These are phyloP conservation scores for Eucalyptus leucophloia DNA, from an alignment of 345 rosid genomes.

Conservation along the genomic window DNA sequence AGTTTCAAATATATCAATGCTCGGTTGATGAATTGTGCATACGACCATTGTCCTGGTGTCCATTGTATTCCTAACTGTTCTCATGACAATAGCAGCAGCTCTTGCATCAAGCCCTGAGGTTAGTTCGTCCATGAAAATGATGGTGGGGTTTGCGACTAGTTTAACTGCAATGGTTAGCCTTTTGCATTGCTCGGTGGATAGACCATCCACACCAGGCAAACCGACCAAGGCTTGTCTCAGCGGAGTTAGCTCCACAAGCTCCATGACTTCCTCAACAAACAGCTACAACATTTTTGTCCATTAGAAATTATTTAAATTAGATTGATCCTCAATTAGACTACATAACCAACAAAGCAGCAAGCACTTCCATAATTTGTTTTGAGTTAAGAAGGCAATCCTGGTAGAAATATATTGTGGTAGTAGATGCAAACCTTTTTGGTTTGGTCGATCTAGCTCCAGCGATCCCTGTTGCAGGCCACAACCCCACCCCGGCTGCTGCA, in stretches of 20 bases:
- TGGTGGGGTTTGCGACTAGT: no score
- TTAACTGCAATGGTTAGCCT: no score
- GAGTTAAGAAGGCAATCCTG: neutral
- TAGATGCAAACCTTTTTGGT: neutral
- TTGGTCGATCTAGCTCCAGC: no score
- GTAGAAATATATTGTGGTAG: neutral
- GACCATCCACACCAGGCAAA: slow-evolving; percentile 73
- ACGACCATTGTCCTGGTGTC: no score
- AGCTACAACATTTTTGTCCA: slow-evolving; percentile 22
- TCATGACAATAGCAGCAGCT: no score
- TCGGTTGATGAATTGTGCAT: no score
- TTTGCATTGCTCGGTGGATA: slow-evolving; percentile 10
- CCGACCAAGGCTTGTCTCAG: slow-evolving; percentile 59
- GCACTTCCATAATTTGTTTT: neutral
- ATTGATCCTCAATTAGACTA: neutral
- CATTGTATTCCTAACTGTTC: no score
- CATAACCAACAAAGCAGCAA: neutral
- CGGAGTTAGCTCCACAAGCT: neutral
- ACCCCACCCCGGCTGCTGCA: no score
- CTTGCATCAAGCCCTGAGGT: no score
- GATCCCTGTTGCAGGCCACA: no score
- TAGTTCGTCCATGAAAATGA: no score
- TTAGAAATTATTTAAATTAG: neutral
- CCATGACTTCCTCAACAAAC: slow-evolving; percentile 86
- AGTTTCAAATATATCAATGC: no score